Base-by-base conservation (phyloP, 2,329 filamentous ascomycete genomes). In the Apiospora arundinis region DNA sequence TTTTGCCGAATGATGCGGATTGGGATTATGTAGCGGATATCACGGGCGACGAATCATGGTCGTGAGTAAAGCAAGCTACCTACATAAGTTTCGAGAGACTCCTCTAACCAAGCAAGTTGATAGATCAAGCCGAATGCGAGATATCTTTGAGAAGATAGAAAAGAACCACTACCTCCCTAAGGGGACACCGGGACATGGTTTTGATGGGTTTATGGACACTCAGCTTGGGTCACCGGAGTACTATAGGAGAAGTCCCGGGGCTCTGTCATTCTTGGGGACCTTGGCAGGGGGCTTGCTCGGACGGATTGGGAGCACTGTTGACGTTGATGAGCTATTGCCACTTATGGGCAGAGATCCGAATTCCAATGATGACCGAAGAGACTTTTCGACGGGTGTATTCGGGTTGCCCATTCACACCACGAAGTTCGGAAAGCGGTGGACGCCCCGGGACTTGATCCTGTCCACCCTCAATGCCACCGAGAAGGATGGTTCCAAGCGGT, bases 401-500 rank as follows among this genome's bases (percentile, higher is more conserved):
- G 74, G 74, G 6, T 28, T 75, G n/a, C 74, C 74, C 28, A 67
- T 67, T 16, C 74, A 75, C 67, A 72, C 72, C 23, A 72, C 72
- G 12, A 14, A 70, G 48, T 46, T 68, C 71, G 18, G 32, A n/a
- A 37, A 48, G 16, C 73, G 74, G 40, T 76, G 80, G 45, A 88
- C 86, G 70, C 82, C 86, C 52, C 86, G 82, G 75, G 87, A 88
- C 70, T 85, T 83, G 77, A 88, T 85, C 69, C 42, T 85, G 32
- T 44, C 67, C 5, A 69, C 46, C 37, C 6, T 28, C 11, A 69
- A 23, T n/a, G 18, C 67, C 25, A 69, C 32, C 8, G 79, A 72
- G 87, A 73, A 69, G 81, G 82, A 75, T 84, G 78, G 73, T 86
- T 77, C 83, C 82, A 70, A 86, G 76, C 72, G 82, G 78, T 69